phyloP scores from a whole-genome alignment of 176 grass and related monocot genomes.

The Carex pumila region DNA sequence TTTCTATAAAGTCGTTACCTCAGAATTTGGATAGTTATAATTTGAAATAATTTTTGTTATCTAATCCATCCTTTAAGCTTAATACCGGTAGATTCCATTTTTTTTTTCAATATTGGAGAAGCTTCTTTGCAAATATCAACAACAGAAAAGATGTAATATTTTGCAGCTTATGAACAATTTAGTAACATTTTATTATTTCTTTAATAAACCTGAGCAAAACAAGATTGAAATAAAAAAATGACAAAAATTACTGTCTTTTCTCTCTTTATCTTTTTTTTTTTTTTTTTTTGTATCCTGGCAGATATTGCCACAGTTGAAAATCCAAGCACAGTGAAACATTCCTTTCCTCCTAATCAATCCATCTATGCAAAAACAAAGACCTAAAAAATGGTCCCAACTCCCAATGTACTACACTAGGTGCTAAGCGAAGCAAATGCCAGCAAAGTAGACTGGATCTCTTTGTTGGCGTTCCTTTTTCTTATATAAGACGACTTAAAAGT shows the following conservation, averaged over 20 bases:
- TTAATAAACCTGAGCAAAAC: background rate
- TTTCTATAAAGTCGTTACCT: no score
- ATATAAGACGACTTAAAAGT: background rate
- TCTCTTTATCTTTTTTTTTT: background rate
- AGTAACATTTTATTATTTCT: background rate
- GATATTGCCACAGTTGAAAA: background rate
- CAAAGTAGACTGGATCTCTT: background rate
- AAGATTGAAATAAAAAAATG: background rate
- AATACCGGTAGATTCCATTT: no score
- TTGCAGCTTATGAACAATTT: background rate
- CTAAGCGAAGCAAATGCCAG: background rate
- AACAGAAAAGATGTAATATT: background rate
- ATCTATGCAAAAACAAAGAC: background rate
- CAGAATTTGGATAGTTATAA: no score
- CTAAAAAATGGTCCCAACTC: background rate
- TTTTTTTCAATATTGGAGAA: no score
- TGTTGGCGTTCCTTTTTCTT: background rate
- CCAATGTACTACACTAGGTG: background rate
- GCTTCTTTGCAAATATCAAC: no score
- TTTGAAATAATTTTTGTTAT: no score
- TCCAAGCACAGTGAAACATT: background rate
- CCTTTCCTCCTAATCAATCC: conserved; percentile 3
- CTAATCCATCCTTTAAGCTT: no score
- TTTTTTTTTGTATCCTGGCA: background rate
- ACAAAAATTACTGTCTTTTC: background rate